phyloP scores from a whole-genome alignment of 106 monocot genomes.

The Apostasia ramifera region DNA sequence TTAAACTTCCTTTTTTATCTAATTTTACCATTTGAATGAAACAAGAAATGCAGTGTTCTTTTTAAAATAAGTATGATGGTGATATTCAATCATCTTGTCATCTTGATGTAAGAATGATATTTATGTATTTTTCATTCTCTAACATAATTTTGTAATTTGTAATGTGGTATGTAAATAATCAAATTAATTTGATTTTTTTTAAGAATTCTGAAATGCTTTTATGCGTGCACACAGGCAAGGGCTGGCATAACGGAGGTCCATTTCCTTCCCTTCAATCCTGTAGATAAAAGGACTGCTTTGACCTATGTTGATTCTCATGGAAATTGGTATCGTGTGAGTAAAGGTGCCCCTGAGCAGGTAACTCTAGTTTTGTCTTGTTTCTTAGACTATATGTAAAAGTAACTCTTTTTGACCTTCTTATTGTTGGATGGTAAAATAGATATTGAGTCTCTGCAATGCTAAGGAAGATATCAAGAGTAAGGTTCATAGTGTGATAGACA shows the following conservation, averaged over 20 bases:
- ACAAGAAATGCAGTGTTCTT: no score
- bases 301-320: conserved; percentile 61
- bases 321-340: conserved; percentile 66
- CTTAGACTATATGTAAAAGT: background rate
- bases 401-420: no score
- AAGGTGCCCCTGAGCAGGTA: conserved; percentile 82
- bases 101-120: no score
- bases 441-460: conserved; percentile 51
- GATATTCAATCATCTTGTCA: no score
- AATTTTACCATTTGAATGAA: no score
- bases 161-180: no score
- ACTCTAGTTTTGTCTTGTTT: background rate
- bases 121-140: no score
- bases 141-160: no score
- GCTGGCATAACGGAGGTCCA: conserved; percentile 73
- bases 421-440: conserved; percentile 13
- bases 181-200: no score
- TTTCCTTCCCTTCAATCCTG: conserved; percentile 69
- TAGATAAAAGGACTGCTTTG: conserved; percentile 71
- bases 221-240: conserved; percentile 33
- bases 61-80: no score
- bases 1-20: no score
- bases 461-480: conserved; percentile 52
- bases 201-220: no score
- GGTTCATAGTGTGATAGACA: conserved; percentile 59